phyloP scores from a whole-genome alignment of 495 filamentous ascomycete species.

The Polyplosphaeria fusca region DNA sequence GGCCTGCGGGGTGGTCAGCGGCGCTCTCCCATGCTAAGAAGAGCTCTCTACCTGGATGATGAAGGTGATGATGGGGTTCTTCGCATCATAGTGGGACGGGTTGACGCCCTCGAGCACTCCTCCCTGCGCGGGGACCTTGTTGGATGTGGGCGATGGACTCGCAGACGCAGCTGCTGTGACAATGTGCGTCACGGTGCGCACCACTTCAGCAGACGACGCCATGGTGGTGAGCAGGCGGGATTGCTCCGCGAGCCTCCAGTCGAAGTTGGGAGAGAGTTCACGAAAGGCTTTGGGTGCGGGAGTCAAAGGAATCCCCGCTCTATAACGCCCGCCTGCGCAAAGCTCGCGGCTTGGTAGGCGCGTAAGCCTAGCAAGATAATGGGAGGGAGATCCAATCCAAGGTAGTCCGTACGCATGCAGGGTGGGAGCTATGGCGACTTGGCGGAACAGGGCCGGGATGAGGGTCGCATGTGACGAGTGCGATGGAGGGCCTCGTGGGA shows the following conservation, averaged over 20 bases:
- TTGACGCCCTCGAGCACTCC: conserved; percentile 74
- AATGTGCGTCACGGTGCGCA: conserved; percentile 26
- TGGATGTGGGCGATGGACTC: conserved; percentile 28
- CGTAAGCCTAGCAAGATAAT: neutral
- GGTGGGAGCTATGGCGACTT: conserved; percentile 10
- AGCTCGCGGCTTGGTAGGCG: neutral
- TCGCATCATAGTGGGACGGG: conserved; percentile 65
- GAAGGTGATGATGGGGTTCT: conserved; percentile 87
- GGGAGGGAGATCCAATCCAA: neutral
- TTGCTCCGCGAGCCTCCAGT: neutral
- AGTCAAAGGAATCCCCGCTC: neutral
- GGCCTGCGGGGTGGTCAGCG: conserved; percentile 50
- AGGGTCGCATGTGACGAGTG: conserved; percentile 10
- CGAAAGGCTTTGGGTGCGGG: too few relatives aligned
- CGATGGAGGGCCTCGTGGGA: conserved; percentile 13
- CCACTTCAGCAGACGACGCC: conserved; percentile 11
- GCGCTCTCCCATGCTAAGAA: neutral
- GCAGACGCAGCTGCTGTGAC: conserved; percentile 30
- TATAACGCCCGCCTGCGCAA: neutral
- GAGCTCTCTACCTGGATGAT: conserved; percentile 75
- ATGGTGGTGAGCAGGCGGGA: neutral
- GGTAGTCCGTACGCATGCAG: neutral
- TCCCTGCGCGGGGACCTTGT: conserved; percentile 50
- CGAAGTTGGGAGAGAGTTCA: too few relatives aligned
- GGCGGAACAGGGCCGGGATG: neutral